phyloP scores from a whole-genome alignment of 2,329 filamentous ascomycete species.

The Colletotrichum cordylinicola region DNA sequence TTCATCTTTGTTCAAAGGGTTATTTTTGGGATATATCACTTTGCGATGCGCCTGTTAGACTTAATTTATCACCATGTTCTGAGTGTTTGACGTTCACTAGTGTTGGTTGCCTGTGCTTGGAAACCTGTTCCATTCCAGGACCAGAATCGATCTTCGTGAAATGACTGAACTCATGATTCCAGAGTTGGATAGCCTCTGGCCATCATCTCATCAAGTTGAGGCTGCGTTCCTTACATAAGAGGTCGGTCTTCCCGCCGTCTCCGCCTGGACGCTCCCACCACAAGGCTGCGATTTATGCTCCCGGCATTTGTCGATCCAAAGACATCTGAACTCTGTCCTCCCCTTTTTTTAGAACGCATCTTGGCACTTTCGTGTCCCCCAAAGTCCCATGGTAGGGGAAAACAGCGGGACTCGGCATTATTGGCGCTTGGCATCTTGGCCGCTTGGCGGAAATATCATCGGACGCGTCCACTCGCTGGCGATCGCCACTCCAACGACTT shows the following conservation, averaged over 20 bases:
- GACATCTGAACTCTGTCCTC: background rate
- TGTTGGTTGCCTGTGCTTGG: too few relatives aligned
- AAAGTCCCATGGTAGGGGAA: background rate
- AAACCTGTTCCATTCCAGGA: too few relatives aligned
- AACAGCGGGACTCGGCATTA: background rate
- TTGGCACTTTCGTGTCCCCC: background rate
- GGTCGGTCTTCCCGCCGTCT: fast-evolving
- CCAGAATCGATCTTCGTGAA: too few relatives aligned
- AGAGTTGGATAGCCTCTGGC: too few relatives aligned
- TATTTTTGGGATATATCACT: background rate
- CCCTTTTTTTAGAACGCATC: background rate
- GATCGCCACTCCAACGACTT: background rate
- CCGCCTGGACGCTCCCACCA: fast-evolving
- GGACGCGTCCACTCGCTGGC: background rate
- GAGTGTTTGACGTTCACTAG: too few relatives aligned
- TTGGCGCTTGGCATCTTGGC: background rate
- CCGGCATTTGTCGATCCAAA: background rate
- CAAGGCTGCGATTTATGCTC: background rate
- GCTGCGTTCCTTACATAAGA: too few relatives aligned
- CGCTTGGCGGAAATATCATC: background rate
- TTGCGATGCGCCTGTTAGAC: fast-evolving
- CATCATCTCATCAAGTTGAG: too few relatives aligned
- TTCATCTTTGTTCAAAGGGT: fast-evolving
- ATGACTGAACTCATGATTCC: too few relatives aligned
- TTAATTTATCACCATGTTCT: fast-evolving